A percentile compares a stretch with the other conserved stretches of the same genome.
Evolutionary conservation across 441 rosid genomes (phyloP).

Genomic region (Euphorbia celastroides): DNA sequence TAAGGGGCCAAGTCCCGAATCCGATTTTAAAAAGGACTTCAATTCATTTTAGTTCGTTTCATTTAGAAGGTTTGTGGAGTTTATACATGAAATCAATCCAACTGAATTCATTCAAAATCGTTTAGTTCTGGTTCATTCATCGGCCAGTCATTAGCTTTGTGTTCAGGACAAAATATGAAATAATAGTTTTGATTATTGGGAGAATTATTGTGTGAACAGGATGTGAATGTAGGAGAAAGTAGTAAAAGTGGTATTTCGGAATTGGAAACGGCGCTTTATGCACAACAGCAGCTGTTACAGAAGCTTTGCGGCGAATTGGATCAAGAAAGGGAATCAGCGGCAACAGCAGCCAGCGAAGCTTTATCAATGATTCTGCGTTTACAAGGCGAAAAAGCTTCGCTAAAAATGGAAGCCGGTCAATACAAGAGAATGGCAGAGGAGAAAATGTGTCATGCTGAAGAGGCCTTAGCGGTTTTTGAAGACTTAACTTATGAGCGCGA

Average conservation of each 20-base stretch:
- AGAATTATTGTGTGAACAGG: conserved; percentile 15
- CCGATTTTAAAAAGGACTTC: too few species aligned
- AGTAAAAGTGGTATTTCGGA: conserved; percentile 28
- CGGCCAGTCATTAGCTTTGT: too few species aligned
- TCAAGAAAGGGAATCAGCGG: conserved; percentile 76
- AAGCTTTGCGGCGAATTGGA: conserved; percentile 63
- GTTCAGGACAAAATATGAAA: too few species aligned
- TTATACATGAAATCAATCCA: too few species aligned
- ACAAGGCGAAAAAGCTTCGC: conserved; percentile 72
- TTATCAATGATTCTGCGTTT: conserved; percentile 79
- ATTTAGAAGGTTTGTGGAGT: too few species aligned
- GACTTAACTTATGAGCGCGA: conserved; percentile 75
- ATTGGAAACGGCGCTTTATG: conserved; percentile 50
- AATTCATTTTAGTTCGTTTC: too few species aligned
- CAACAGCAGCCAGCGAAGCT: conserved; percentile 76
- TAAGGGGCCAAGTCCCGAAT: too few species aligned
- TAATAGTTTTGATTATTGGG: too few species aligned
- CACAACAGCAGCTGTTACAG: conserved; percentile 81
- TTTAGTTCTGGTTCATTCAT: too few species aligned
- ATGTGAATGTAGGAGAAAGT: conserved; percentile 37
- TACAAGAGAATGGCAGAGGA: conserved; percentile 89
- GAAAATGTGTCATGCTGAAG: conserved; percentile 75
- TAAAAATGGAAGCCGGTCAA: conserved; percentile 84
- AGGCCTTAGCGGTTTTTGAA: conserved; percentile 56
- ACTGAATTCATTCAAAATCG: too few species aligned